These are phyloP conservation scores for Dothistroma pini DNA, from an alignment of 2,329 filamentous ascomycete species.

Conservation along the genomic window DNA sequence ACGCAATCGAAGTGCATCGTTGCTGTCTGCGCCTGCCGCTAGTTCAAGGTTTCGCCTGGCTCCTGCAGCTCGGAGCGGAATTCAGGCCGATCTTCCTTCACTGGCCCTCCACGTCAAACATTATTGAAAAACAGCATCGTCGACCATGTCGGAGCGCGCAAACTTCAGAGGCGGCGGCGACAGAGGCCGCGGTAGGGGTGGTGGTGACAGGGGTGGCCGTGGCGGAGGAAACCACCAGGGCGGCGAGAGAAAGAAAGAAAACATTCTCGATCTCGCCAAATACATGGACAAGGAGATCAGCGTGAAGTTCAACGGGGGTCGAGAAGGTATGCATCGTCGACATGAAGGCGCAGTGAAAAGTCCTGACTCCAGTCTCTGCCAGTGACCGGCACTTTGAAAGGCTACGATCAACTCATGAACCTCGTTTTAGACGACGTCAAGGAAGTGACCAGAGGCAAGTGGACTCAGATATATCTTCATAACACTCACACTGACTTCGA, in stretches of 20 bases:
- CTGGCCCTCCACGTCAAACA: not conserved
- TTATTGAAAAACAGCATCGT: constrained; percentile 3
- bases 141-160: constrained; percentile 54
- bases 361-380: constrained; percentile 3
- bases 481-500: not conserved
- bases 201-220: constrained; percentile 22
- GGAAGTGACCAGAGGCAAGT: constrained; percentile 78
- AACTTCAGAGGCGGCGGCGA: constrained; percentile 47
- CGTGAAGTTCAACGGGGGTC: constrained; percentile 94
- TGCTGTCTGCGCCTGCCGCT: not conserved
- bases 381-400: constrained; percentile 89
- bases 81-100: not conserved
- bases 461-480: not conserved
- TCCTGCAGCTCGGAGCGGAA: not conserved
- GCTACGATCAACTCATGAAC: constrained; percentile 97
- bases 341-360: not conserved
- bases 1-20: not conserved
- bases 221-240: constrained; percentile 32
- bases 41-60: too few species aligned
- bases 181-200: constrained; percentile 39
- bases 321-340: constrained; percentile 65
- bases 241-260: constrained; percentile 83
- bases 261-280: constrained; percentile 90
- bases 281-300: constrained; percentile 96
- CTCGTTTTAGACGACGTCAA: constrained; percentile 92